phyloP scores from a whole-genome alignment of 176 grass and related monocot species.

The Cenchrus purpureus region DNA sequence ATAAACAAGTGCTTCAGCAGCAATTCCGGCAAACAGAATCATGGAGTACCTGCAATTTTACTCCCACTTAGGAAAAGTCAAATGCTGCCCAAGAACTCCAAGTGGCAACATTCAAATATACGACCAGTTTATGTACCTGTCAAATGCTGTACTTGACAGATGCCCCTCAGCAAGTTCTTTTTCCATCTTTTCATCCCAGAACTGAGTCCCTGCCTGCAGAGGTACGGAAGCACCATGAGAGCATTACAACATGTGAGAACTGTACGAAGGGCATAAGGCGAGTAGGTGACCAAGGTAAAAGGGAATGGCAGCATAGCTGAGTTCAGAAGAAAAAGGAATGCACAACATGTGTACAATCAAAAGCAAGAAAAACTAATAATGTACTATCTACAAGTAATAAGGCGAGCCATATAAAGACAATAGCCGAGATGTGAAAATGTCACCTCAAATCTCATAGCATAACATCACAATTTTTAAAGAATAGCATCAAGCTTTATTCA shows the following conservation, averaged over 20 bases:
- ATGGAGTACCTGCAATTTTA: slow-evolving; percentile 75
- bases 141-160: slow-evolving; percentile 85
- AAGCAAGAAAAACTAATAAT: slow-evolving; percentile 5
- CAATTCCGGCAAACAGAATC: slow-evolving; percentile 91
- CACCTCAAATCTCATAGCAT: background rate
- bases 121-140: slow-evolving; percentile 60
- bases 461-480: background rate
- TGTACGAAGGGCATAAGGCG: slow-evolving; percentile 18
- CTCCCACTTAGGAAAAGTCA: background rate
- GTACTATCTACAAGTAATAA: background rate
- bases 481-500: background rate
- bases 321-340: slow-evolving; percentile 17
- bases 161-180: slow-evolving; percentile 80
- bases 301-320: slow-evolving; percentile 1
- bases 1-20: slow-evolving; percentile 91
- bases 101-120: slow-evolving; percentile 6
- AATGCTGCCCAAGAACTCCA: background rate
- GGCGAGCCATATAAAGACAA: background rate
- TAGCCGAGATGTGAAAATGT: background rate
- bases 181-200: slow-evolving; percentile 98
- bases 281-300: background rate
- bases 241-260: background rate
- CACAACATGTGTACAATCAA: background rate
- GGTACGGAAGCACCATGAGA: slow-evolving; percentile 20
- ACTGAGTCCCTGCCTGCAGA: slow-evolving; percentile 92